These are phyloP conservation scores for Phaffia tasmanica DNA, from an alignment of 768 basidiomycete genomes.

Conservation along the genomic window DNA sequence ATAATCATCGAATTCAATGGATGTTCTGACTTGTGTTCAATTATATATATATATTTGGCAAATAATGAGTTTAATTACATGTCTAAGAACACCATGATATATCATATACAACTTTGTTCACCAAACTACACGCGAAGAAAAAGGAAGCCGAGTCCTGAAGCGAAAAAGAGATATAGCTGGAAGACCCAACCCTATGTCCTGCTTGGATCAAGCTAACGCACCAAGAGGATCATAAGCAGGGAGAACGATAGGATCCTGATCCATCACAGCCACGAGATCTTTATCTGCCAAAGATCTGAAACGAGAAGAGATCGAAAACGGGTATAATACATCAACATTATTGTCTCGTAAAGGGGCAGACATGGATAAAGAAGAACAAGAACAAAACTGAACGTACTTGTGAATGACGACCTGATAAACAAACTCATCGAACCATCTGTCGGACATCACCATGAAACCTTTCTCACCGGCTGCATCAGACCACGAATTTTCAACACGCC, in stretches of 20 bases:
- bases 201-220: constrained; percentile 2
- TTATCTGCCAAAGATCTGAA: constrained; percentile 34
- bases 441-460: constrained; percentile 34
- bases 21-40: too few species aligned
- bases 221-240: constrained; percentile 70
- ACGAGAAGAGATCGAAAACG: too few species aligned
- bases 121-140: too few species aligned
- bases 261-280: constrained; percentile 69
- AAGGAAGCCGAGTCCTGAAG: too few species aligned
- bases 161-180: too few species aligned
- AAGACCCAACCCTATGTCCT: too few species aligned
- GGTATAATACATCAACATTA: too few species aligned
- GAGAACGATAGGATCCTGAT: constrained; percentile 57
- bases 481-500: constrained; percentile 97
- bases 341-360: not conserved
- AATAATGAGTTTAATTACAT: too few species aligned
- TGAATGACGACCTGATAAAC: constrained; percentile 91
- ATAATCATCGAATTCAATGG: too few species aligned
- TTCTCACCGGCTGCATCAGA: constrained; percentile 63
- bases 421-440: constrained; percentile 59
- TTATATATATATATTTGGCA: too few species aligned
- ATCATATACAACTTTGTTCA: too few species aligned
- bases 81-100: too few species aligned
- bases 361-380: constrained; percentile 5
- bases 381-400: constrained; percentile 54